Evolutionary conservation across 345 rosid genomes (phyloP), one percentile per base, ranked within the genome.

Genomic region (Isatis tinctoria): DNA sequence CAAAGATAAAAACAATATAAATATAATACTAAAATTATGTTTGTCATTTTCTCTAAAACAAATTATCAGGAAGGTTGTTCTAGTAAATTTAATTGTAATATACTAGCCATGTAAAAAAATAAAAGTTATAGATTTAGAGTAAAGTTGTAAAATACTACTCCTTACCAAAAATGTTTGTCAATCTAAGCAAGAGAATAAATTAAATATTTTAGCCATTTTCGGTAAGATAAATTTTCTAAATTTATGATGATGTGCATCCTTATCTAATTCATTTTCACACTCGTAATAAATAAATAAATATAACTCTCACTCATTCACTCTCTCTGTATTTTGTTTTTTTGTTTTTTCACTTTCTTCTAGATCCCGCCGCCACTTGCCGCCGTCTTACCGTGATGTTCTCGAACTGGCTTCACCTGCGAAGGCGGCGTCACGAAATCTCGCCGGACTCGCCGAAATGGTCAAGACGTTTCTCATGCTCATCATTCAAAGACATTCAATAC

Each of bases 401-500:
- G 5, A 64, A 78, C 24, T 90, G 96, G 93, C 16, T 88, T 60
- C 82, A 64, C 33, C 24, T 12, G 0, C 60, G 49, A 10, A 14
- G 44, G 39, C 22, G 33, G 10, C 73, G 35, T 14, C 26, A 47
- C 10, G 26, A 64, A 70, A 16, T 35, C 37, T 40, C 75, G 0
- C 65, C 75, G 2, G 71, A 33, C 33, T 40, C 75, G 0, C 69
- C 77, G 3, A 73, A 39, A 13, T 70, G 76, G 45, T 65, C 81
- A 1, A 45, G 73, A 20, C 78, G 51, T 52, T 83, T 80, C 79
- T 67, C 85, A 22, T 86, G 83, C 68, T 79, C 88, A 20, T 87
- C 91, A 8, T 82, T 87, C 80, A 87, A 88, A 76, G 88, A 85
- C 77, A 72, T 85, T 16, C 72, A 82, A 30, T 4, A 74, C 22